Evolutionary conservation across 2,329 filamentous ascomycete species (phyloP).

Genomic region (Diplodia sapinea): DNA sequence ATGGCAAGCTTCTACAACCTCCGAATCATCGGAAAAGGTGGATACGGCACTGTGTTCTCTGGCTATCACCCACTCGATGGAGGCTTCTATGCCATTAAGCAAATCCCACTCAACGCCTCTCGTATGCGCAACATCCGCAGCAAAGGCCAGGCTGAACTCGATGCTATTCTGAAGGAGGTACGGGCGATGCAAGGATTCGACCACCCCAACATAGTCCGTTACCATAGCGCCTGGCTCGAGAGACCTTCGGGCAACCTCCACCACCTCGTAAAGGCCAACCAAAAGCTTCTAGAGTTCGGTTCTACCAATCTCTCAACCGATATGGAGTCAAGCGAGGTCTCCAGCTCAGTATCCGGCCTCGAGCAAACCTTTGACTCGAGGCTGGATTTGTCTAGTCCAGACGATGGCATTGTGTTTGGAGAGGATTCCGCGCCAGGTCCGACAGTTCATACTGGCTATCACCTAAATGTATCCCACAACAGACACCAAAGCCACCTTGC

Average conservation of each 20-base stretch:
- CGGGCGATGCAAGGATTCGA: conserved; percentile 66
- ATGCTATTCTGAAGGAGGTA: conserved; percentile 65
- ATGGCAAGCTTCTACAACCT: conserved; percentile 48
- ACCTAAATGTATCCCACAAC: conserved; percentile 38
- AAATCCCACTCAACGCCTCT: conserved; percentile 63
- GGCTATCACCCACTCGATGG: conserved; percentile 67
- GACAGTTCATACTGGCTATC: not conserved
- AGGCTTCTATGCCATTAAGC: conserved; percentile 69
- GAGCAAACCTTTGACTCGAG: conserved; percentile 9
- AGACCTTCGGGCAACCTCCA: conserved; percentile 2
- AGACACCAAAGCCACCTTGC: conserved; percentile 42
- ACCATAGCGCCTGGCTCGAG: conserved; percentile 70
- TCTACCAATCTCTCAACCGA: conserved; percentile 7
- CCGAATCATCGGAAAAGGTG: conserved; percentile 65
- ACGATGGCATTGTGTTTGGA: conserved; percentile 34
- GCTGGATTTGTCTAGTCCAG: conserved; percentile 14
- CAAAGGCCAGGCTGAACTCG: conserved; percentile 59
- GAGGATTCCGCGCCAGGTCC: conserved; percentile 35
- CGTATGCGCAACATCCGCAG: conserved; percentile 60
- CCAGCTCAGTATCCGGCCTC: not conserved
- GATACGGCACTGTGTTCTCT: conserved; percentile 69
- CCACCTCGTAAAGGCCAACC: conserved; percentile 1
- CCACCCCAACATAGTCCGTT: conserved; percentile 70
- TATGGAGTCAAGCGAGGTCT: conserved; percentile 10
- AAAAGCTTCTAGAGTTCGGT: conserved; percentile 13